phyloP scores from a whole-genome alignment of 2,329 filamentous ascomycete species.

The Aquanectria penicillioides region DNA sequence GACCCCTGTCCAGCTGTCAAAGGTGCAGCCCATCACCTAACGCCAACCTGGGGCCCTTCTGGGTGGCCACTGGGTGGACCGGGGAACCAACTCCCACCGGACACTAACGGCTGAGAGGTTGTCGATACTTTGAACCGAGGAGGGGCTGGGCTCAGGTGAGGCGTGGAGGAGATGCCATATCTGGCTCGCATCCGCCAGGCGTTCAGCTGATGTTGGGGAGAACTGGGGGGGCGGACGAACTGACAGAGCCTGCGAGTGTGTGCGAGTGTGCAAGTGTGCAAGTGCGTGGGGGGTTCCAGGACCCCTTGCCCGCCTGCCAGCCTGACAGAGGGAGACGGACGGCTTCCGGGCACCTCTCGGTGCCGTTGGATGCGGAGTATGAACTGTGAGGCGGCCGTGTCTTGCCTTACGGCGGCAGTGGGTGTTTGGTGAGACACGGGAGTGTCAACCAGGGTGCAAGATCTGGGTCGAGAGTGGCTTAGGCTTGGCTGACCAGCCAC shows the following conservation, averaged over 20 bases:
- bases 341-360: background rate
- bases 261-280: too few relatives aligned
- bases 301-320: too few relatives aligned
- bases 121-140: constrained; percentile 17
- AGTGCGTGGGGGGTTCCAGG: constrained; percentile 10
- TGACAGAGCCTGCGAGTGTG: constrained; percentile 11
- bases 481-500: constrained; percentile 5
- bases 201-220: constrained; percentile 9
- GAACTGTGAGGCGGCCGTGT: constrained; percentile 25
- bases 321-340: too few relatives aligned
- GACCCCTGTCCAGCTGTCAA: constrained; percentile 35
- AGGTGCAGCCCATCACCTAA: constrained; percentile 29
- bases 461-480: constrained; percentile 29
- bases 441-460: constrained; percentile 43
- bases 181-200: constrained; percentile 12
- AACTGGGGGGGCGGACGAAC: background rate
- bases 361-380: constrained; percentile 15
- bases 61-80: constrained; percentile 16
- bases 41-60: constrained; percentile 17
- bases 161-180: constrained; percentile 31
- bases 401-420: constrained; percentile 39
- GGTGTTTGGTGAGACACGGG: constrained; percentile 42
- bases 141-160: constrained; percentile 38
- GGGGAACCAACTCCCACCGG: constrained; percentile 31
- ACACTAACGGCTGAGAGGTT: constrained; percentile 31